Evolutionary conservation across 352 stramenopile species (phyloP).

Genomic region (Phytophthora constricta): DNA sequence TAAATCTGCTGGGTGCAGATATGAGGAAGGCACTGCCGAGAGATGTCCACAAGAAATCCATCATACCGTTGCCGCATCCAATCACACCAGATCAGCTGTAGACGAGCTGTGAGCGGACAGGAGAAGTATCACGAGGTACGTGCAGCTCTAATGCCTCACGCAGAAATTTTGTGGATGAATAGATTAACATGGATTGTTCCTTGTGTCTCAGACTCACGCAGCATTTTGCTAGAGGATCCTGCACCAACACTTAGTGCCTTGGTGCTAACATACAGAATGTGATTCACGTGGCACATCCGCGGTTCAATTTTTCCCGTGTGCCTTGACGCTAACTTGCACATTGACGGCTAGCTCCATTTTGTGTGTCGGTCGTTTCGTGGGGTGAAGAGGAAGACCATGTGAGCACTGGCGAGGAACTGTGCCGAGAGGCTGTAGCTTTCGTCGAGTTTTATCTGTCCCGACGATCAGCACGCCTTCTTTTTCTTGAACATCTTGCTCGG

Average conservation of each 20-base stretch:
- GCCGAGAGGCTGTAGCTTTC: slow-evolving; percentile 29
- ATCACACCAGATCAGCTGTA: slow-evolving; percentile 86
- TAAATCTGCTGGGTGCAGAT: slow-evolving; percentile 54
- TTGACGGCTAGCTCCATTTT: slow-evolving; percentile 23
- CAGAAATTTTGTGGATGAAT: slow-evolving; percentile 16
- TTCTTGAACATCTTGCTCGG: slow-evolving; percentile 24
- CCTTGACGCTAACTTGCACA: slow-evolving; percentile 18
- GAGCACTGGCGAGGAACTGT: slow-evolving; percentile 7
- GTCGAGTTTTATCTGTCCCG: slow-evolving; percentile 28
- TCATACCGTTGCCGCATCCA: slow-evolving; percentile 88
- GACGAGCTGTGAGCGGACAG: background rate
- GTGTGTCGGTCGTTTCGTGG: slow-evolving; percentile 13
- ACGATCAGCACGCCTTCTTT: slow-evolving; percentile 16
- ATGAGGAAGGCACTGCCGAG: slow-evolving; percentile 93
- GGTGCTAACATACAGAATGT: slow-evolving; percentile 4
- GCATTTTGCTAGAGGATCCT: background rate
- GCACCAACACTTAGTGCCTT: slow-evolving; percentile 7
- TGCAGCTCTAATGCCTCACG: background rate
- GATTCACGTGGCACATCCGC: slow-evolving; percentile 15
- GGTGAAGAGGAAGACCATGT: slow-evolving; percentile 18
- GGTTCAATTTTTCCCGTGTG: slow-evolving; percentile 22
- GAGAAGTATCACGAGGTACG: background rate
- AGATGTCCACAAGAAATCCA: slow-evolving; percentile 91
- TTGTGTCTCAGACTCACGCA: slow-evolving; percentile 10
- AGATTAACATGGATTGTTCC: slow-evolving; percentile 28